phyloP scores from a whole-genome alignment of 1,284 basidiomycete genomes.

The Heterobasidion irregulare region DNA sequence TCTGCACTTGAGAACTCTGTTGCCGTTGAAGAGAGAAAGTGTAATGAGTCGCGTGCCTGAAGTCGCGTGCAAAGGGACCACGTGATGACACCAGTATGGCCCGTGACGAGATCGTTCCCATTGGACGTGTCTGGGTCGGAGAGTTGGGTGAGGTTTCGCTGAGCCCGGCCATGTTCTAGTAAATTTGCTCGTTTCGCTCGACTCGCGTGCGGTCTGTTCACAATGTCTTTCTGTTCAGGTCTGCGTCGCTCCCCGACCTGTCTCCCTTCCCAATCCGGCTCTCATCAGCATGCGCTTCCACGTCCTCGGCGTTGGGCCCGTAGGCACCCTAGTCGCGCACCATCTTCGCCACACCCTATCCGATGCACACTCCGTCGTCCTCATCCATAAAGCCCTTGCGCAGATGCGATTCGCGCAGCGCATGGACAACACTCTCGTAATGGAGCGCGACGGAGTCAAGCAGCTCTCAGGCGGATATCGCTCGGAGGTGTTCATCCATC shows the following conservation, averaged over 20 bases:
- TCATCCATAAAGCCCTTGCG: slow-evolving; percentile 49
- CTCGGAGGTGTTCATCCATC: slow-evolving; percentile 34
- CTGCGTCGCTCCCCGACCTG: not conserved
- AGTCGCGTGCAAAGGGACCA: too few species aligned
- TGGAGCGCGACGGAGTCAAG: slow-evolving; percentile 41
- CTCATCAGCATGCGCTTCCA: slow-evolving; percentile 55
- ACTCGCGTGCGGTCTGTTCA: not conserved
- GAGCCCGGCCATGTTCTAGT: not conserved
- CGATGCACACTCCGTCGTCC: slow-evolving; percentile 46
- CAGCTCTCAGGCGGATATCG: slow-evolving; percentile 33
- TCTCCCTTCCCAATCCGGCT: not conserved
- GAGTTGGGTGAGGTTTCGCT: too few species aligned
- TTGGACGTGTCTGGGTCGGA: too few species aligned
- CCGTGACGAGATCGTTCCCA: too few species aligned
- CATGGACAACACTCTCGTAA: slow-evolving; percentile 26
- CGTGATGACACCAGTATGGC: too few species aligned
- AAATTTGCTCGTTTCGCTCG: not conserved
- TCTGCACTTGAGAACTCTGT: too few species aligned
- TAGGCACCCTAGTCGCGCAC: slow-evolving; percentile 76
- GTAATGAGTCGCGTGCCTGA: too few species aligned
- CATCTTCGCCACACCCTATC: slow-evolving; percentile 61
- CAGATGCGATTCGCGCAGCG: slow-evolving; percentile 24
- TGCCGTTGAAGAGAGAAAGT: too few species aligned
- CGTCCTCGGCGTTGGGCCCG: slow-evolving; percentile 69
- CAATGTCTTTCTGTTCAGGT: not conserved